Evolutionary conservation across 1,284 basidiomycete species (phyloP), one percentile per base, ranked within the genome.

Genomic region (Testicularia cyperi): DNA sequence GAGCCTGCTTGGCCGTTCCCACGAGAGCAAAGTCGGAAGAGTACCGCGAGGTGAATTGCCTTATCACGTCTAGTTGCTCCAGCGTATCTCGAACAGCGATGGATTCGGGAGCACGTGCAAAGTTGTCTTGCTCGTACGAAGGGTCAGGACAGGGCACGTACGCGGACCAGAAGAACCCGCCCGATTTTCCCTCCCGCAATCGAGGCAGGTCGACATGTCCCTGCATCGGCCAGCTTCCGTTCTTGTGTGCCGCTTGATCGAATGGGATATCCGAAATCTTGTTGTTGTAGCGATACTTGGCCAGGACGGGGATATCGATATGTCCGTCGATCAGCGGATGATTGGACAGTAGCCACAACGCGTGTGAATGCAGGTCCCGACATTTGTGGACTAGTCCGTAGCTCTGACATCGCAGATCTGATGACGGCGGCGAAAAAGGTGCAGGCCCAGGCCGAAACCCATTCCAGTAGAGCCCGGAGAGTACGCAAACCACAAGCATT

Each of bases 101-200:
- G 15, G 44, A 23, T 16, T 38, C 32, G 5, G 51, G 37, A 5
- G 58, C 54, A 25, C 47, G 28, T n/a, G 49, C 60, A 20, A 66
- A 62, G 42, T 55, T 30, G 12, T 53, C 28, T 5, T 58, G 54
- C 5, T 58, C 36, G 8, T 31, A 38, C 8, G 38, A 25, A 2
- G 46, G 16, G 15, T 55, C 45, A 2, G 54, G 58, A 27, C 64
- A 67, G 14, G 37, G 41, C n/a, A 60, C 60, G 26, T 52, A 67
- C 9, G 55, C 51, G n/a, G 46, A 53, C 52, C 60, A 63, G 36
- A 67, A 63, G 48, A 63, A 67, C 19, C 64, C 60, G 12, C 64
- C 60, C 21, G 55, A 34, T 29, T 40, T 43, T 27, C 60, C 60
- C 13, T 21, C 35, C 8, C 64, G 18, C 31, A 67, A 29, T 2